phyloP scores from a whole-genome alignment of 1,139 yeast species.

The Blastobotrys malaysiensis region DNA sequence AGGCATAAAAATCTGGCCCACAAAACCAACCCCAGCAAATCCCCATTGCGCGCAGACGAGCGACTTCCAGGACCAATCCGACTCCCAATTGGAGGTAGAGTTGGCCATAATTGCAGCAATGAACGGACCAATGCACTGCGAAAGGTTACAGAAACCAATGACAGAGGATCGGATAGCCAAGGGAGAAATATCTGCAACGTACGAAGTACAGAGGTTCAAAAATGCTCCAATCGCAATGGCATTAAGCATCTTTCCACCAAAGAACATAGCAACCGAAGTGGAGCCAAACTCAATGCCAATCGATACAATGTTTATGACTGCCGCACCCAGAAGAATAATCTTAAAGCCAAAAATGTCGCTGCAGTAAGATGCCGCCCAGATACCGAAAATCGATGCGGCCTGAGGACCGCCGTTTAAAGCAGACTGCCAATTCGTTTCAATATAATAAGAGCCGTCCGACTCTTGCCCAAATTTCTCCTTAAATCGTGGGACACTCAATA shows the following conservation, averaged over 20 bases:
- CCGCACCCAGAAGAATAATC: constrained; percentile 14
- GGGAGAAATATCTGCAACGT: constrained; percentile 34
- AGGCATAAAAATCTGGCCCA: constrained; percentile 34
- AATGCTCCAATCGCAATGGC: constrained; percentile 30
- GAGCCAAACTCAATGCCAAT: constrained; percentile 30
- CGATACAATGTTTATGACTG: constrained; percentile 22
- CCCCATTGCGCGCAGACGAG: constrained; percentile 21
- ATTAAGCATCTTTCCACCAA: constrained; percentile 30
- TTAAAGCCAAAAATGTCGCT: constrained; percentile 25
- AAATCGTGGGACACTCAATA: constrained; percentile 27
- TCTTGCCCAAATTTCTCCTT: constrained; percentile 32
- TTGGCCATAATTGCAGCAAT: constrained; percentile 24
- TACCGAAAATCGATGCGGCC: constrained; percentile 27
- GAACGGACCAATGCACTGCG: constrained; percentile 33
- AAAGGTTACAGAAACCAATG: constrained; percentile 27
- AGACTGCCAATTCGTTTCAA: constrained; percentile 34
- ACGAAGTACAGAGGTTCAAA: constrained; percentile 21
- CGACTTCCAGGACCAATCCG: constrained; percentile 25
- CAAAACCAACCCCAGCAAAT: constrained; percentile 25
- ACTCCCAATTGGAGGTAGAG: constrained; percentile 17
- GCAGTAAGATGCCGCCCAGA: constrained; percentile 16
- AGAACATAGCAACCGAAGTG: constrained; percentile 25
- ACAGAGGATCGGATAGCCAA: constrained; percentile 30
- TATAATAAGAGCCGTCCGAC: constrained; percentile 20
- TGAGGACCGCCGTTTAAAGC: constrained; percentile 30